Evolutionary conservation across 1,284 basidiomycete genomes (phyloP).

Genomic region (Ustilago sp.): DNA sequence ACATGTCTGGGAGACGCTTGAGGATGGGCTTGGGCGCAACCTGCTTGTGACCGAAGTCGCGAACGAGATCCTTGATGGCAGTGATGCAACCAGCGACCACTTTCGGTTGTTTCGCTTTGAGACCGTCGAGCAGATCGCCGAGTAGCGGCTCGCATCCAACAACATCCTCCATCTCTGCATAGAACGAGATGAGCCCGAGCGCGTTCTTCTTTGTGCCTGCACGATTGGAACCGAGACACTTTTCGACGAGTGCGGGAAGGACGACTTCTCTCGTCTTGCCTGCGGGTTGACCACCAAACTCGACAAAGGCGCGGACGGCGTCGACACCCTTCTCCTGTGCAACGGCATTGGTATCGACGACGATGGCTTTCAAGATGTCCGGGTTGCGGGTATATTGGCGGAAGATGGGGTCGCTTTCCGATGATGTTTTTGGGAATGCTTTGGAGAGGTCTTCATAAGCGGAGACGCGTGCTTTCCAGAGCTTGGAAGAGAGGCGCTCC

Average conservation of each 20-base stretch:
- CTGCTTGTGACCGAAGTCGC: constrained; percentile 83
- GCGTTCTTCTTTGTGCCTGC: constrained; percentile 92
- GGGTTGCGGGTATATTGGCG: constrained; percentile 81
- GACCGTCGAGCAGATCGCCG: constrained; percentile 84
- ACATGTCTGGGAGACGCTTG: constrained; percentile 90
- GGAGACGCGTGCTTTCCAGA: constrained; percentile 96
- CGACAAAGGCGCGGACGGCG: constrained; percentile 80
- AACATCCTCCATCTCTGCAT: constrained; percentile 90
- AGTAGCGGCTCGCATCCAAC: constrained; percentile 82
- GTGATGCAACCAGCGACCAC: constrained; percentile 84
- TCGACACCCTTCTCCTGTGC: constrained; percentile 97
- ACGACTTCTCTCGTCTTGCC: constrained; percentile 79
- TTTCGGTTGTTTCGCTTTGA: constrained; percentile 94
- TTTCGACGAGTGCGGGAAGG: constrained; percentile 91
- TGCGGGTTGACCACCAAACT: constrained; percentile 88
- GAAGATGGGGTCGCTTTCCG: constrained; percentile 94
- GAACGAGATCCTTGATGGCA: constrained; percentile 80
- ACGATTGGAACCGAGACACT: constrained; percentile 86
- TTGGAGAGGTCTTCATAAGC: constrained; percentile 84
- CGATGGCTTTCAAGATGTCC: constrained; percentile 71
- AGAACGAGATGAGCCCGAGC: constrained; percentile 86
- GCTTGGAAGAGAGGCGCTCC: constrained; percentile 79
- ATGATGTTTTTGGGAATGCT: constrained; percentile 74
- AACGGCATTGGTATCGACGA: constrained; percentile 87
- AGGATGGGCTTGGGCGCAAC: constrained; percentile 81